Evolutionary conservation across 352 stramenopile genomes (phyloP).

Genomic region (Phytophthora hybrid): DNA sequence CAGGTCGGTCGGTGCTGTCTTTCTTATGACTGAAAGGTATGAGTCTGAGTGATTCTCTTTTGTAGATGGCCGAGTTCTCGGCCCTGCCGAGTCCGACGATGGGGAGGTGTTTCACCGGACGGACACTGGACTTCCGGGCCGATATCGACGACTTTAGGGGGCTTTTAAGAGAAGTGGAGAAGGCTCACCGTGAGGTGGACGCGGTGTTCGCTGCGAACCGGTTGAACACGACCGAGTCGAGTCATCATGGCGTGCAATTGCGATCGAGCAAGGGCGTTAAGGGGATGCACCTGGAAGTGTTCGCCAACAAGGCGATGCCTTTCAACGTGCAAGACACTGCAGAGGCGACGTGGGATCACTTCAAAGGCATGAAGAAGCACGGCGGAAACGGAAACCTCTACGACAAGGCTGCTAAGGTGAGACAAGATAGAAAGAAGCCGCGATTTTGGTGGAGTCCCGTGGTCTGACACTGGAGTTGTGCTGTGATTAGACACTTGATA

Average conservation of each 20-base stretch:
- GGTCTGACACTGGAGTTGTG: conserved; percentile 1
- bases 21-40: neutral
- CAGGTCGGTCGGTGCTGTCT: conserved; percentile 1
- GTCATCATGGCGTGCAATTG: conserved; percentile 41
- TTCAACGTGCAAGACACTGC: conserved; percentile 43
- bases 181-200: conserved; percentile 30
- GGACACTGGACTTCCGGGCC: conserved; percentile 29
- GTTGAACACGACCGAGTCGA: conserved; percentile 35
- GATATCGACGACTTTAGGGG: conserved; percentile 34
- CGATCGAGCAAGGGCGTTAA: conserved; percentile 29
- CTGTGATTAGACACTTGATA: conserved; percentile 29
- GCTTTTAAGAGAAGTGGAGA: conserved; percentile 29
- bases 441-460: neutral
- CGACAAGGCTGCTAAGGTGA: conserved; percentile 42
- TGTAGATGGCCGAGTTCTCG: conserved; percentile 36
- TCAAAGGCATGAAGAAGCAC: conserved; percentile 50
- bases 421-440: neutral
- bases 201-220: conserved; percentile 42
- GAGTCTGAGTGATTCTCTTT: neutral
- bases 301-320: conserved; percentile 49
- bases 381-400: conserved; percentile 43
- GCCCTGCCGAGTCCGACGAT: conserved; percentile 26
- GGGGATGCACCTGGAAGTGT: conserved; percentile 39
- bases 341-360: conserved; percentile 47
- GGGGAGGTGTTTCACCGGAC: conserved; percentile 23